These are phyloP conservation scores for Pleomassaria siparia DNA, from an alignment of 2,329 filamentous ascomycete genomes.

Conservation along the genomic window DNA sequence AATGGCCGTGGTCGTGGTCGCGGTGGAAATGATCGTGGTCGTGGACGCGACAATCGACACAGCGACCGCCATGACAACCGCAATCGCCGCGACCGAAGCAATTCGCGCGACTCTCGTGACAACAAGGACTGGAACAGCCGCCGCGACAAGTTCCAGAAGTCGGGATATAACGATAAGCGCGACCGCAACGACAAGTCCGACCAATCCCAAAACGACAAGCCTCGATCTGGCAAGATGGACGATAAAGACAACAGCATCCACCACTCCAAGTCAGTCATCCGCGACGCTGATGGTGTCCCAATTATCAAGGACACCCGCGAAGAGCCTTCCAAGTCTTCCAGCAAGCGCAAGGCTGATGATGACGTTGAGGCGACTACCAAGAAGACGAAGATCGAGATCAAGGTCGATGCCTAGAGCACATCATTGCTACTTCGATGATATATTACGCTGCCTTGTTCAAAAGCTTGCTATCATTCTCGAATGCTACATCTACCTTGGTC, in stretches of 20 bases:
- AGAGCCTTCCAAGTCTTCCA: conserved; percentile 38
- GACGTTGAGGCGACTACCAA: conserved; percentile 23
- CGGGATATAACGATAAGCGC: conserved; percentile 24
- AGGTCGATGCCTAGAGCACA: conserved; percentile 23
- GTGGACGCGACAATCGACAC: conserved; percentile 17
- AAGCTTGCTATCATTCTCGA: not conserved
- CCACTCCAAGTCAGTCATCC: conserved; percentile 15
- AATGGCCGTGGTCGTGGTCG: conserved; percentile 30
- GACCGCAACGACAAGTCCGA: conserved; percentile 12
- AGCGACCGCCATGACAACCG: conserved; percentile 30
- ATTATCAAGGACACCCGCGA: conserved; percentile 14
- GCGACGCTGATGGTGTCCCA: conserved; percentile 30
- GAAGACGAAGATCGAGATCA: conserved; percentile 40
- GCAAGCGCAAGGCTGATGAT: conserved; percentile 39
- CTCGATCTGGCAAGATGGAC: not conserved
- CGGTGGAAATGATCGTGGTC: conserved; percentile 32
- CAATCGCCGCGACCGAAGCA: conserved; percentile 14
- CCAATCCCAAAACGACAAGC: not conserved
- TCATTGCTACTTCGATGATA: not conserved
- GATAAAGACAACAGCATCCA: conserved; percentile 4
- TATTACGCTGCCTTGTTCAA: not conserved
- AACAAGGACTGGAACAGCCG: conserved; percentile 23
- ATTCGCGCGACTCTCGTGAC: conserved; percentile 12
- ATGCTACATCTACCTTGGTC: not conserved
- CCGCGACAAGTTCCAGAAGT: conserved; percentile 35